Evolutionary conservation across 1,284 basidiomycete genomes (phyloP), one percentile per base, ranked within the genome.

Genomic region (Hymenochaete sp.): DNA sequence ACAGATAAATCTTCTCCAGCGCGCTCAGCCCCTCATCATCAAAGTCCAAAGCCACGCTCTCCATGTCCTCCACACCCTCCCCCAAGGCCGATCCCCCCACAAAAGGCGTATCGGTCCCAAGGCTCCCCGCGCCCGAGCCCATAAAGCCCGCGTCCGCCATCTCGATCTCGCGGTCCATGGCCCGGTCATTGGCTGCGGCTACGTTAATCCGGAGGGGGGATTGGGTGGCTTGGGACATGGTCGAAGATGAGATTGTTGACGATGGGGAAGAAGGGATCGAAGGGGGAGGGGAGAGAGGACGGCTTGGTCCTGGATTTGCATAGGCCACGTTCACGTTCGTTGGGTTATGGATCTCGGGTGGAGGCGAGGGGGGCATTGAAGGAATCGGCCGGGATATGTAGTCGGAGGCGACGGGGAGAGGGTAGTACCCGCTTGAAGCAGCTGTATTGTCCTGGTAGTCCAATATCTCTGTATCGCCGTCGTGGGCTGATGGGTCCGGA

Each of bases 1-100:
- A 92, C 22, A 98, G 73, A 66, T 96, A 98, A 55, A 97, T 96
- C 57, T 88, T 85, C 67, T 98, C 93, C 25, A 96, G 77, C 14
- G 85, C 75, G 59, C 68, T 88, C 45, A 95, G 74, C 46, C 79
- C 76, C 56, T 93, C 86, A 49, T 82, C 77, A 47, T 84, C 80
- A 55, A 84, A 63, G 29, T 77, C 62, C 58, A 79, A 76, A 39
- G 72, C 52, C 28, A 67, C 59, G 29, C 37, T 40, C n/a, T n/a
- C n/a, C n/a, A n/a, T n/a, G 27, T 52, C 47, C 10, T 38, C 39
- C 8, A 31, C 27, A 7, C 38, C 38, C 4, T 27, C 44, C n/a
- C n/a, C n/a, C n/a, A n/a, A n/a, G n/a, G n/a, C n/a, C n/a, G n/a
- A n/a, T n/a, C n/a, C n/a, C n/a, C n/a, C n/a, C n/a, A n/a, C n/a